Evolutionary conservation across 163 green algal genomes (phyloP), one percentile per base, ranked within the genome.

Genomic region (Volvox carteri): DNA sequence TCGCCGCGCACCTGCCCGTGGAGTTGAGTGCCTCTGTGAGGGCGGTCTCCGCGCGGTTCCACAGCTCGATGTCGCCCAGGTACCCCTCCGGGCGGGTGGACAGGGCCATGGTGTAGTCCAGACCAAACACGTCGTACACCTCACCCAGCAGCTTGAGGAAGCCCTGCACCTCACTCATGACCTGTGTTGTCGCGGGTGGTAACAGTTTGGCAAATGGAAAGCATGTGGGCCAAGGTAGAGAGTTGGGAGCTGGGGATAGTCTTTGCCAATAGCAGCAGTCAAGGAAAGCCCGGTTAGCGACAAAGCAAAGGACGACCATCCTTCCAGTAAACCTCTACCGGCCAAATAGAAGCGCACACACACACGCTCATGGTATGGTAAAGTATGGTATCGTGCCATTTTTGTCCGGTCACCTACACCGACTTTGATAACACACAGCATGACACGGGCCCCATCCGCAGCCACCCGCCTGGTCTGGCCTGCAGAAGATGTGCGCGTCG

Each of bases 401-500:
- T n/a, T n/a, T n/a, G n/a, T n/a, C n/a, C n/a, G n/a, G n/a, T n/a
- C n/a, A n/a, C n/a, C n/a, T n/a, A n/a, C n/a, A n/a, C n/a, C n/a
- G n/a, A n/a, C n/a, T n/a, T n/a, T n/a, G n/a, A n/a, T n/a, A n/a
- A n/a, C n/a, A n/a, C n/a, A n/a, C n/a, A n/a, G n/a, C n/a, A n/a
- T n/a, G n/a, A n/a, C n/a, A n/a, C n/a, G n/a, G n/a, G n/a, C 60
- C 37, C 84, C 16, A 30, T 52, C 33, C 46, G n/a, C 7, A 56
- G 25, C 41, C 16, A 21, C 92, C 25, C 86, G 95, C 94, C 91
- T 96, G 94, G 79, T 98, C 95, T 9, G 86, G 92, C 78, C 94
- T 94, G 95, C 97, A 99, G 94, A 99, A 99, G 93, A 99, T 98
- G 95, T 99, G 98, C 1, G 97, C 98, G 89, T 99, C 98, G 92